Evolutionary conservation across 2,329 filamentous ascomycete species (phyloP), one percentile per base, ranked within the genome.

Genomic region (Trichoderma koningii): DNA sequence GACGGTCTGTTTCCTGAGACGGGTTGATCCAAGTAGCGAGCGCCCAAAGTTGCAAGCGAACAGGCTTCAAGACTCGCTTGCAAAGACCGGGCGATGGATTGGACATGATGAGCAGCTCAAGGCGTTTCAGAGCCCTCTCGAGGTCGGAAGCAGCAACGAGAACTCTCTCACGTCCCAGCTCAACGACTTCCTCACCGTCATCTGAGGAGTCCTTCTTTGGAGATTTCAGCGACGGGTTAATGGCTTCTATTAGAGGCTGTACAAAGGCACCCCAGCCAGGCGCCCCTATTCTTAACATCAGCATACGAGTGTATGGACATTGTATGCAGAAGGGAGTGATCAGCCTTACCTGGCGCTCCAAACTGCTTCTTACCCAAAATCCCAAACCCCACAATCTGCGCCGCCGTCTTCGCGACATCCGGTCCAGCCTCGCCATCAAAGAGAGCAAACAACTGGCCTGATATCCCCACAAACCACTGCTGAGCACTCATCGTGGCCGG

Each of bases 81-180:
- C 87, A 84, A 10, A 91, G 75, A 0, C 87, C 87, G 0, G 88
- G 85, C 63, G 90, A 88, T 0, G 88, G 87, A 70, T 89, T 89
- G 0, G 87, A 88, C 21, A 84, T 78, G 1, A 87, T 73, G 1
- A 92, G 75, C 0, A 81, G 78, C 42, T 79, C 80, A 0, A 92
- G 73, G 17, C 88, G 81, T 38, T 76, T 79, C 2, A 92, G 72
- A 1, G 85, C 82, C 41, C 73, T 73, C 19, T 79, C 76, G 5
- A 91, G 74, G 2, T 82, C 76, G 1, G 77, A 70, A 3, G 82
- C 74, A 6, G 76, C 68, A 17, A 87, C 81, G 10, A 89, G 66
- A 0, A 83, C 72, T 15, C 66, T 73, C 7, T 78, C 75, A 56
- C 70, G 74, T 66, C 77, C 78, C 19, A 86, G 71, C 66, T 86